Evolutionary conservation across 805 yeast genomes (phyloP).

Genomic region (Naumovozyma dairenensis): DNA sequence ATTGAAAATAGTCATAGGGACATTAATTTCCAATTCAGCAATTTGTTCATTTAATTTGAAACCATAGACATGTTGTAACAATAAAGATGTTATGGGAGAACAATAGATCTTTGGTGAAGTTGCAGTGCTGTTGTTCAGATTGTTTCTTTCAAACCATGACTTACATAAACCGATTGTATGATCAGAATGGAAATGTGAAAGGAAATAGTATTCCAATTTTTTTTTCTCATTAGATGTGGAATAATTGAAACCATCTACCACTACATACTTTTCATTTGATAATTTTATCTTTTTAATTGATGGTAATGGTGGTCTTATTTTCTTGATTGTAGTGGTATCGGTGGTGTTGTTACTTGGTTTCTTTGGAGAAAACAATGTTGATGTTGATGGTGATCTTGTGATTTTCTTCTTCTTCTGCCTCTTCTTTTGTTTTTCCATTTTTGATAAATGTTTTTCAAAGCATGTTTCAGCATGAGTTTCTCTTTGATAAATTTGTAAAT

Average conservation of each 20-base stretch:
- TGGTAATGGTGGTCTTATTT: slow-evolving; percentile 35
- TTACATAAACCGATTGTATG: slow-evolving; percentile 84
- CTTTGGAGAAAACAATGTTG: not conserved
- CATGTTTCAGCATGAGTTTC: slow-evolving; percentile 50
- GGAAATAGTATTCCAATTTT: slow-evolving; percentile 41
- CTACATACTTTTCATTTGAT: slow-evolving; percentile 26
- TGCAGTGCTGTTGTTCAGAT: too few relatives aligned
- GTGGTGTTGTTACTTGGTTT: not conserved
- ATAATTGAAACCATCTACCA: slow-evolving; percentile 57
- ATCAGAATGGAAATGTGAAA: slow-evolving; percentile 87
- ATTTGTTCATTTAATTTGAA: slow-evolving; percentile 34
- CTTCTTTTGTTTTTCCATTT: slow-evolving; percentile 3
- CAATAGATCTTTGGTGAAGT: slow-evolving; percentile 60
- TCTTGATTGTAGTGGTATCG: slow-evolving; percentile 6
- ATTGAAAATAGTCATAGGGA: slow-evolving; percentile 31
- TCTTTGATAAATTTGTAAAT: slow-evolving; percentile 34
- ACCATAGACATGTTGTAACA: slow-evolving; percentile 45
- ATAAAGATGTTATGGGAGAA: slow-evolving; percentile 55
- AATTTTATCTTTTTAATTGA: slow-evolving; percentile 44
- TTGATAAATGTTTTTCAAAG: slow-evolving; percentile 20
- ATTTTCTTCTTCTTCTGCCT: not conserved
- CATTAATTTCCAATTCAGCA: slow-evolving; percentile 32
- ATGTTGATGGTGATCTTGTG: not conserved
- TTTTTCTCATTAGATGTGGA: slow-evolving; percentile 29
- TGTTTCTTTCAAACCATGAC: too few relatives aligned